A percentile compares a stretch with the other conserved stretches of the same genome.
Conservation (phyloP, 1,284 basidiomycete genomes). For the Rhodotorula sp. region DNA sequence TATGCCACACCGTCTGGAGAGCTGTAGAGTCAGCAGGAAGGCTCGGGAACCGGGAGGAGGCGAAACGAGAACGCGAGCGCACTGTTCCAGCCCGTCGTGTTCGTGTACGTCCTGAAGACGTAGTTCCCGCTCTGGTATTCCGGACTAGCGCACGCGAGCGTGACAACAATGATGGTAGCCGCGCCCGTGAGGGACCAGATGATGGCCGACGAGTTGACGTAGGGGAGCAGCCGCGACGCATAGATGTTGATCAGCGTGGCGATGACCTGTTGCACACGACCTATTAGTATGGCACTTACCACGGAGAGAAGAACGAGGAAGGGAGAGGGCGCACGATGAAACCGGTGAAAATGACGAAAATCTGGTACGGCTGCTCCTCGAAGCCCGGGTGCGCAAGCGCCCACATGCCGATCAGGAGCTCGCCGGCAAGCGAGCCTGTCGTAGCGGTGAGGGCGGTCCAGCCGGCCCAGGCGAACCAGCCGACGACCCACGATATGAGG, state of each 20-base stretch:
- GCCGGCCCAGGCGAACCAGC: constrained; percentile 41
- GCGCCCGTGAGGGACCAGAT: constrained; percentile 52
- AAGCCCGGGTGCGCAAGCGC: constrained; percentile 28
- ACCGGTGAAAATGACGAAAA: constrained; percentile 28
- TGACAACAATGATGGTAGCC: constrained; percentile 52
- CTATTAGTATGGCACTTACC: neutral
- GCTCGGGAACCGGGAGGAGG: neutral
- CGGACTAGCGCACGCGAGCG: constrained; percentile 49
- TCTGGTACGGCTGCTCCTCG: constrained; percentile 36
- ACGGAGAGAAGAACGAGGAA: too few relatives aligned
- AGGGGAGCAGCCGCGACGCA: constrained; percentile 47
- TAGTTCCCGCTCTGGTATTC: constrained; percentile 52
- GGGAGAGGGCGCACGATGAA: constrained; percentile 9
- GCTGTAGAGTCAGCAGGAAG: neutral
- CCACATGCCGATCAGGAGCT: constrained; percentile 18
- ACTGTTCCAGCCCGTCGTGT: constrained; percentile 56
- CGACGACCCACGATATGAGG: constrained; percentile 27
- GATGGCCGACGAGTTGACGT: constrained; percentile 50
- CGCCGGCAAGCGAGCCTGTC: constrained; percentile 26
- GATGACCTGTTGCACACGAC: neutral
- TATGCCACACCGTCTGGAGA: constrained; percentile 14
- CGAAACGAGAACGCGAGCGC: constrained; percentile 41
- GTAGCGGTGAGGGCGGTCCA: constrained; percentile 41
- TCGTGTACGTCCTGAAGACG: constrained; percentile 53
- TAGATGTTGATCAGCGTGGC: constrained; percentile 48